Conservation (phyloP, 2,329 filamentous ascomycete species). For the Aureobasidium musti region DNA sequence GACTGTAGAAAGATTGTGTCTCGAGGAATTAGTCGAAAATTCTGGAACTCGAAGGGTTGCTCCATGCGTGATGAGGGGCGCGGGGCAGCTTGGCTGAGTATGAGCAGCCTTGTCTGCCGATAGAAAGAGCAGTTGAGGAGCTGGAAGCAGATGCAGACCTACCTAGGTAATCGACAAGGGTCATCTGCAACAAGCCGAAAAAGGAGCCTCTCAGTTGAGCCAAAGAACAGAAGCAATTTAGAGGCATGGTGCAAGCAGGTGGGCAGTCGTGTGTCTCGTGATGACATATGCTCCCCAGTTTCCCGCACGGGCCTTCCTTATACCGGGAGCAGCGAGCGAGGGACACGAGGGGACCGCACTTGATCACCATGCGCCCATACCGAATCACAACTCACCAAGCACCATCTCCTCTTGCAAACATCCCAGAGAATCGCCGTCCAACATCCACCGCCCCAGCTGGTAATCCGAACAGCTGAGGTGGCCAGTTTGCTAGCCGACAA, state of each 20-base stretch:
- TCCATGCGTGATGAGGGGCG: slow-evolving; percentile 2
- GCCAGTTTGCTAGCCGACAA: background rate
- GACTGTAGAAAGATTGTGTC: no score
- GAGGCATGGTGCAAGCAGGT: background rate
- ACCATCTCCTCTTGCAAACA: background rate
- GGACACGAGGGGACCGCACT: background rate
- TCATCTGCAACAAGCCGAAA: slow-evolving; percentile 4
- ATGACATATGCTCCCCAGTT: no score
- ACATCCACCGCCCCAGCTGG: background rate
- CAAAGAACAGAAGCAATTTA: background rate
- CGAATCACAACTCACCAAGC: background rate
- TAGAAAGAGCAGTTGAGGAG: background rate
- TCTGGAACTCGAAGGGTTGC: background rate
- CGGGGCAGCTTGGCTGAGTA: slow-evolving; percentile 18
- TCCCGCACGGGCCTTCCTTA: no score
- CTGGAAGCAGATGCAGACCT: background rate
- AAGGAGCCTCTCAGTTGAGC: background rate
- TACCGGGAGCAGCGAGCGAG: no score
- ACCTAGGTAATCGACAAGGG: background rate
- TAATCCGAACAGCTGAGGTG: background rate
- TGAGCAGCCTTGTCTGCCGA: background rate
- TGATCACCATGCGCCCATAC: background rate
- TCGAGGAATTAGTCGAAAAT: background rate
- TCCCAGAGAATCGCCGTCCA: background rate
- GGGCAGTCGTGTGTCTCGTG: slow-evolving; percentile 6